These are phyloP conservation scores for Mucor velutinosus DNA, from an alignment of 371 early-diverging fungal species.

Conservation along the genomic window DNA sequence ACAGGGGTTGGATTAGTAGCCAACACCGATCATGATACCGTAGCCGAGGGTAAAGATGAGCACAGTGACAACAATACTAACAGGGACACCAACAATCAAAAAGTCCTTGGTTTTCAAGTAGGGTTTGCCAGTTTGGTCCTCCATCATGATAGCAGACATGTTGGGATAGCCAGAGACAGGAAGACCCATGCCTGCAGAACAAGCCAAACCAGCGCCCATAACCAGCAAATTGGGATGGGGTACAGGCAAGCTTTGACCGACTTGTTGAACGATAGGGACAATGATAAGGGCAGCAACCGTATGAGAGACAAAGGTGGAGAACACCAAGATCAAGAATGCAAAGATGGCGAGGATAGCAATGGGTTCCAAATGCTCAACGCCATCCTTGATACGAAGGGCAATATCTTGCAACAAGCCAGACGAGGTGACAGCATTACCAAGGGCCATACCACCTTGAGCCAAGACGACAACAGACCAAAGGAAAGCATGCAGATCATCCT, in stretches of 20 bases:
- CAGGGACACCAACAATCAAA: conserved; percentile 78
- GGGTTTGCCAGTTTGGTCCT: conserved; percentile 85
- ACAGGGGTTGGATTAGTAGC: conserved; percentile 32
- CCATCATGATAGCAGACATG: conserved; percentile 93
- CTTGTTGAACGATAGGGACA: conserved; percentile 77
- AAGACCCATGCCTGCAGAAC: conserved; percentile 59
- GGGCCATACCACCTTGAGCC: conserved; percentile 93
- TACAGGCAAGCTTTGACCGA: conserved; percentile 72
- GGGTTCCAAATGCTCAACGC: conserved; percentile 62
- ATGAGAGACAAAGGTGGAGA: conserved; percentile 93
- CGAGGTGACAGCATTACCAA: conserved; percentile 90
- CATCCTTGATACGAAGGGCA: conserved; percentile 66
- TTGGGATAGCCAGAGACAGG: conserved; percentile 96
- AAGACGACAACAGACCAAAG: conserved; percentile 93
- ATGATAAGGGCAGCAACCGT: conserved; percentile 91
- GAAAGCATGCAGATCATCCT: conserved; percentile 94
- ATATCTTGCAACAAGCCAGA: conserved; percentile 82
- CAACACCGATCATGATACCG: conserved; percentile 61
- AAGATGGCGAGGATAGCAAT: conserved; percentile 71
- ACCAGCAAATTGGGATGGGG: conserved; percentile 88
- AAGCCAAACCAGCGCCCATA: conserved; percentile 65
- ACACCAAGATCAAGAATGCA: conserved; percentile 67
- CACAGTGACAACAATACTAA: conserved; percentile 69
- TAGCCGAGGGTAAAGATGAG: conserved; percentile 79
- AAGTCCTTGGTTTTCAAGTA: conserved; percentile 88